Base-by-base conservation (phyloP, 75 land plant species). In the Selaginella moellendorffii region DNA sequence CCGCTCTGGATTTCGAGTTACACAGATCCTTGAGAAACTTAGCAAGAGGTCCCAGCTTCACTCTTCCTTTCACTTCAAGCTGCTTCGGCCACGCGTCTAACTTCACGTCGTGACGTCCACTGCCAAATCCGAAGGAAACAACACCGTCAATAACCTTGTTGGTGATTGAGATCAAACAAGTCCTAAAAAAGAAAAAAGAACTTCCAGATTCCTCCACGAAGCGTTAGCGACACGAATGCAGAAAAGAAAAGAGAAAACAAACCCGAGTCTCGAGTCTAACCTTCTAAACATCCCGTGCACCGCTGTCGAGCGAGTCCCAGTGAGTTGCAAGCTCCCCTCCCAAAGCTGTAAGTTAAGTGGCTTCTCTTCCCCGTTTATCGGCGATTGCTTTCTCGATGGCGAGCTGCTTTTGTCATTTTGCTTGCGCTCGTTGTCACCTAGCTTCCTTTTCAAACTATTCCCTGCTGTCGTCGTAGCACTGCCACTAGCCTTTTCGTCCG, bases 51-150 rank as follows among this genome's bases (percentile, higher is more conserved):
- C 81, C 84, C 29, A 82, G 63, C 67, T 79, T 82, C 18, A 95
- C 99, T 74, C 97, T 80, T 28, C 99, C 99, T 70, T 95, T 95
- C 26, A 95, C 77, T 68, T 95, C 99, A 52, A 95, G 66, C 19
- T 72, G 64, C 53, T 69, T 66, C 10, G 91, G 78, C 99, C 99
- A 95, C 10, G 78, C 84, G 31, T 84, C 75, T 12, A 75, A 65
- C n/a, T 84, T 78, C 21, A 86, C 67, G 58, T 73, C 83, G 66
- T 95, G 96, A 63, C 99, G 96, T 77, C 99, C 89, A 84, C 25
- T 69, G 26, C 2, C n/a, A n/a, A n/a, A n/a, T n/a, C n/a, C n/a
- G n/a, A 12, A 14, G 5, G 20, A 64, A 14, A 31, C 14, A 64
- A 64, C 21, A 42, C 56, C 19, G 31, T 24, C 63, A 56, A 56